Base-by-base conservation (phyloP, 768 basidiomycete species). In the Tulasnella sp. region DNA sequence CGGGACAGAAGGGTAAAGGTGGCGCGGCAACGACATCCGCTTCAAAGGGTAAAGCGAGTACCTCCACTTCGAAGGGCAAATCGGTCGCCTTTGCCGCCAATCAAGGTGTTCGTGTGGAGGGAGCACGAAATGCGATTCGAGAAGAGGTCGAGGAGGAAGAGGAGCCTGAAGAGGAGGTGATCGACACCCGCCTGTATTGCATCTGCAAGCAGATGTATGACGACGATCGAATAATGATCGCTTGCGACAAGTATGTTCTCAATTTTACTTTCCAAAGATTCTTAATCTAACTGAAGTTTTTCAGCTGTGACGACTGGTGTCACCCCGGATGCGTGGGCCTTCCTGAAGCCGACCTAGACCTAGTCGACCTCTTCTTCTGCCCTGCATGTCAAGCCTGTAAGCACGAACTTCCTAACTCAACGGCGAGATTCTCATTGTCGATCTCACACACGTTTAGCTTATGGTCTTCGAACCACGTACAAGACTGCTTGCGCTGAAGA, bases 261-360 rank as follows among this genome's bases (percentile, higher is more conserved):
- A 22, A 39, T 16, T 19, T 26, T 14, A 41, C 35, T 14, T 63
- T 26, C 59, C 2, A 44, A 36, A 34, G 65, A 34, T 47, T 70
- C 41, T 12, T 8, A 26, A 68, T 17, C 64, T 5, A 19, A 62
- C 29, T 32, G 52, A n/a, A 19, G 72, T 42, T 9, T 12, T 67
- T 5, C 16, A 94, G 94, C 35, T 96, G 94, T 79, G 94, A 95
- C 77, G 91, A 95, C 74, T 97, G 94, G 94, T 96, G 93, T 79
- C 94, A 97, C 78, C 90, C 91, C 0, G 84, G 87, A 64, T 97
- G 94, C 76, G 88, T 95, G 34, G 82, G 86, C 47, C 90, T 95
- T 85, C 86, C 87, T 32, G 93, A 95, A 74, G 82, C 87, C 7
- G 88, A 90, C 75, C 86, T 94, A 40, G 92, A 95, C 76, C 86